Percentiles rank a stretch among this genome's conserved stretches.
Conservation (phyloP, 2,329 filamentous ascomycete genomes). For the Penicillium sclerotiorum region DNA sequence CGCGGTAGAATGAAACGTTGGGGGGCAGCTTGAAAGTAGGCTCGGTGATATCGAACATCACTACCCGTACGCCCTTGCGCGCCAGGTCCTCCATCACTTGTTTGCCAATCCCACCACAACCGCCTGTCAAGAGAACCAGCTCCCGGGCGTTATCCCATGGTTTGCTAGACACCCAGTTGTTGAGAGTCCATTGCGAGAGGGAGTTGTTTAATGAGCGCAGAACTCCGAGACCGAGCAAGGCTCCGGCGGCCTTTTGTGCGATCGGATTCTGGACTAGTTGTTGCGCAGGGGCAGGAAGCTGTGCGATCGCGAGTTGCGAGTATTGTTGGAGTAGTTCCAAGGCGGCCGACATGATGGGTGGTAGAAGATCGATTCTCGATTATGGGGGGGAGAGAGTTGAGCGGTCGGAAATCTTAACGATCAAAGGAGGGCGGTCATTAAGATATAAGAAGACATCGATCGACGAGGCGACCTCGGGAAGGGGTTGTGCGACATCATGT, state of each 20-base stretch:
- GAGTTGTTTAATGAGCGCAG: slow-evolving; percentile 32
- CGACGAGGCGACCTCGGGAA: no score
- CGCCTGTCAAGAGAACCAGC: slow-evolving; percentile 41
- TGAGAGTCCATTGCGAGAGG: slow-evolving; percentile 31
- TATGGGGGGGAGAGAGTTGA: neutral
- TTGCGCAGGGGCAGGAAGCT: slow-evolving; percentile 32
- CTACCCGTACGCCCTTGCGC: slow-evolving; percentile 31
- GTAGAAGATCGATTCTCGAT: neutral
- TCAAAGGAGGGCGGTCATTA: neutral
- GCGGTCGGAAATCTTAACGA: no score
- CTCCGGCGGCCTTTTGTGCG: slow-evolving; percentile 30
- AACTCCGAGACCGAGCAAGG: slow-evolving; percentile 26
- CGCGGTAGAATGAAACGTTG: slow-evolving; percentile 41
- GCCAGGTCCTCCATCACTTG: slow-evolving; percentile 38
- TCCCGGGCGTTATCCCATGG: slow-evolving; percentile 33
- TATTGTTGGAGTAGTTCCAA: slow-evolving; percentile 29
- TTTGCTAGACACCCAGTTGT: slow-evolving; percentile 33
- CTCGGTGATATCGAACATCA: slow-evolving; percentile 43
- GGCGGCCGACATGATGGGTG: slow-evolving; percentile 21
- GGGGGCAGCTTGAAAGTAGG: slow-evolving; percentile 33
- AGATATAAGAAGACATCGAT: neutral
- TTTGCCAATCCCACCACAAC: slow-evolving; percentile 43
- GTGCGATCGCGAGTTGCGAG: slow-evolving; percentile 24
- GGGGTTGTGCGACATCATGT: no score
- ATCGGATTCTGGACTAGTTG: slow-evolving; percentile 29